A percentile compares a stretch with the other conserved stretches of the same genome.
These are phyloP conservation scores for Aureoboletus auriporus DNA, from an alignment of 768 basidiomycete species.

Conservation along the genomic window DNA sequence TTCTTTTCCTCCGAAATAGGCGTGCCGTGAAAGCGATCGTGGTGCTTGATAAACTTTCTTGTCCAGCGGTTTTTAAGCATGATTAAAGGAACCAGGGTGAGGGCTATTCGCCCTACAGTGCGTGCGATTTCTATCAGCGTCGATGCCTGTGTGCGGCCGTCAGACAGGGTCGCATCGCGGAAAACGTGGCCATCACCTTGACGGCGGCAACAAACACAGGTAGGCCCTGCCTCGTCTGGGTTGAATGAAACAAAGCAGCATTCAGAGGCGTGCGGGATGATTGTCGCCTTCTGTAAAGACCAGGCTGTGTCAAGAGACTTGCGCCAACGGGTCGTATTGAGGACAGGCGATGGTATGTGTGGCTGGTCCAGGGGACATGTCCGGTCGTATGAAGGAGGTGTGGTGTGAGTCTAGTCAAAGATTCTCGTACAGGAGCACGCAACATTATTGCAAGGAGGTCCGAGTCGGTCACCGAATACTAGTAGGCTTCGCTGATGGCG, in stretches of 20 bases:
- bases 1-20: constrained; percentile 53
- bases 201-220: constrained; percentile 57
- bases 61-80: constrained; percentile 55
- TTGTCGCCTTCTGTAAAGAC: constrained; percentile 3
- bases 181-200: constrained; percentile 41
- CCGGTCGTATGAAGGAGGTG: neutral
- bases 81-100: constrained; percentile 72
- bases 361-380: neutral
- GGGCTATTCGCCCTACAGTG: constrained; percentile 63
- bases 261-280: neutral
- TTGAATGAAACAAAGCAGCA: constrained; percentile 38
- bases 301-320: constrained; percentile 6
- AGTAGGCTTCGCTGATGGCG: too few relatives aligned
- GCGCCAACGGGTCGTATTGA: constrained; percentile 1
- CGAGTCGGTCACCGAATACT: too few relatives aligned
- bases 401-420: neutral
- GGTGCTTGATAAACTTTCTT: constrained; percentile 46
- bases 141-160: constrained; percentile 49
- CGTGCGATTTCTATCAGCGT: constrained; percentile 68
- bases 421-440: neutral
- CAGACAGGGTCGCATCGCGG: neutral
- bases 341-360: neutral
- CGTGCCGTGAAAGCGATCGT: constrained; percentile 35
- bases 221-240: constrained; percentile 27
- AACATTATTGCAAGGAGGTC: too few relatives aligned